A percentile compares a stretch with the other conserved stretches of the same genome.
Evolutionary conservation across 495 filamentous ascomycete species (phyloP).

Genomic region (Penicillium silybi): DNA sequence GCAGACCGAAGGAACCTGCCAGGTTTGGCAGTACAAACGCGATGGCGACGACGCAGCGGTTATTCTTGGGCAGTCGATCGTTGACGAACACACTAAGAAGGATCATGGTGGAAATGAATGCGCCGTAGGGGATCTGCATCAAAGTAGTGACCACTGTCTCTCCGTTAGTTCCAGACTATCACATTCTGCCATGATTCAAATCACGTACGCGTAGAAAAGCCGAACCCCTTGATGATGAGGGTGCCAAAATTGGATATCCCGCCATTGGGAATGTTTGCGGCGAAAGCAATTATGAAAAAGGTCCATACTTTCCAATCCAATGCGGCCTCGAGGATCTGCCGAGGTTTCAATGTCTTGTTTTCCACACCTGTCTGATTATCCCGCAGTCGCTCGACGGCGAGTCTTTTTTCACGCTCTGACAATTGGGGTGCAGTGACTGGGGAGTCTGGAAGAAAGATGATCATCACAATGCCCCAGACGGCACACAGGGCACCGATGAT

Average conservation of each 20-base stretch:
- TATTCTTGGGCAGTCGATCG: no score
- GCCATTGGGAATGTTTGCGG: conserved; percentile 38
- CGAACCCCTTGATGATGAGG: conserved; percentile 55
- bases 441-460: conserved; percentile 47
- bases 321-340: conserved; percentile 48
- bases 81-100: no score
- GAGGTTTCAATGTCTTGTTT: conserved; percentile 48
- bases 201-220: conserved; percentile 43
- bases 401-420: conserved; percentile 39
- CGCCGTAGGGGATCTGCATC: conserved; percentile 52
- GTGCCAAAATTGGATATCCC: conserved; percentile 56
- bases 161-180: no score
- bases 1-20: conserved; percentile 46
- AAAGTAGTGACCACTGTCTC: conserved; percentile 29
- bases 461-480: no score
- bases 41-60: conserved; percentile 44
- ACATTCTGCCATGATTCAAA: no score
- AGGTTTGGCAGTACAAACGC: conserved; percentile 49
- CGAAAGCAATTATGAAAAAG: conserved; percentile 31
- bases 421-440: conserved; percentile 40
- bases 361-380: conserved; percentile 54
- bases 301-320: conserved; percentile 47
- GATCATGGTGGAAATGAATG: no score
- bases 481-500: no score
- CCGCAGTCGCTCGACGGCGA: conserved; percentile 48